Conservation (phyloP, 495 filamentous ascomycete species). For the Beverwykella pulmonaria region DNA sequence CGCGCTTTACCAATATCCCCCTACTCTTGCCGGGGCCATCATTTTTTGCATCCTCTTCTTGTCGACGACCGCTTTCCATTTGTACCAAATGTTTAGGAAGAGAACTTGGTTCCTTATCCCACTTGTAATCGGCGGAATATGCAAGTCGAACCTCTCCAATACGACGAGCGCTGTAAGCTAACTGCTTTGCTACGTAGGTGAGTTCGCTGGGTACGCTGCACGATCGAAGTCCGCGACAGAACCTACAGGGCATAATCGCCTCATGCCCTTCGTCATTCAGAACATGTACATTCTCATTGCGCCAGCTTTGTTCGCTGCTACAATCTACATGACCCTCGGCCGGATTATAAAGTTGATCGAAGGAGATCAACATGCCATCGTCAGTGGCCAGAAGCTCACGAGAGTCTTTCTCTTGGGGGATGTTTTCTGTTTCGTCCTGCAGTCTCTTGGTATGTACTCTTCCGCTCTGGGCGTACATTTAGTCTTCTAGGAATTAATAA, state of each 20-base stretch:
- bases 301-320: constrained; percentile 49
- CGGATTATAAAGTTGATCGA: constrained; percentile 47
- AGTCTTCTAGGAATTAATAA: background rate
- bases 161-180: background rate
- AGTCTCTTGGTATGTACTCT: constrained; percentile 39
- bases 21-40: constrained; percentile 10
- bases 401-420: constrained; percentile 52
- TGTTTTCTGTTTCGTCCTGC: constrained; percentile 49
- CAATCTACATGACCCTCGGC: constrained; percentile 51
- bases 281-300: constrained; percentile 47
- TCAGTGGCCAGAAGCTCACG: constrained; percentile 47
- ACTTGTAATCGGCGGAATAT: constrained; percentile 56
- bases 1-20: constrained; percentile 19
- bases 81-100: constrained; percentile 31
- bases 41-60: constrained; percentile 22
- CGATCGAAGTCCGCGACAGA: background rate
- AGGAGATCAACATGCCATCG: constrained; percentile 48
- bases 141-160: constrained; percentile 44
- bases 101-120: constrained; percentile 59
- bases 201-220: constrained; percentile 21
- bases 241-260: constrained; percentile 7
- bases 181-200: constrained; percentile 9
- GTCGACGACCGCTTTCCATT: constrained; percentile 1
- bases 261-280: constrained; percentile 45
- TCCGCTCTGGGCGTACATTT: background rate